Percentiles rank a stretch among this genome's conserved stretches.
Evolutionary conservation across 2,329 filamentous ascomycete species (phyloP).

Genomic region (Shiraia sp.): DNA sequence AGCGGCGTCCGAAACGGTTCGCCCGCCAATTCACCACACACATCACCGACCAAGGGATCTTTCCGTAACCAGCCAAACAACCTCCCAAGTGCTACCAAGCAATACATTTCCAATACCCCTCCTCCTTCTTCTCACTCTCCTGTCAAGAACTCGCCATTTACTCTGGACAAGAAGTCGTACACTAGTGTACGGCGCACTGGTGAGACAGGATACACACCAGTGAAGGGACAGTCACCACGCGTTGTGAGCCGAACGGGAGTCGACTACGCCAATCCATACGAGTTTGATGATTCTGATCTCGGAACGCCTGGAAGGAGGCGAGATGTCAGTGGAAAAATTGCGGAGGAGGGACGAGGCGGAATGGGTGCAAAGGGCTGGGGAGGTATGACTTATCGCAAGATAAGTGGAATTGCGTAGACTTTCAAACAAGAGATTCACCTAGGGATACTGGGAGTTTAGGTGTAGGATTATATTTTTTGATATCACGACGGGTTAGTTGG

Average conservation of each 20-base stretch:
- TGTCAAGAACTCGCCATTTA: constrained; percentile 31
- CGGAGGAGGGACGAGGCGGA: constrained; percentile 67
- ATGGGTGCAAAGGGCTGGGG: constrained; percentile 26
- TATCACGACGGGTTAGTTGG: background rate
- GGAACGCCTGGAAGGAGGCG: constrained; percentile 32
- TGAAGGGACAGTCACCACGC: constrained; percentile 42
- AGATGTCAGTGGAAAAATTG: constrained; percentile 73
- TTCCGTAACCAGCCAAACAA: constrained; percentile 22
- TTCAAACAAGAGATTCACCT: constrained; percentile 2
- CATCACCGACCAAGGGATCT: constrained; percentile 27
- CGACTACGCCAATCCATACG: constrained; percentile 48
- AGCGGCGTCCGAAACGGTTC: constrained; percentile 40
- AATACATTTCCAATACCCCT: constrained; percentile 34
- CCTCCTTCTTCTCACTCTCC: constrained; percentile 10
- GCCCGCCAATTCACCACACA: constrained; percentile 24
- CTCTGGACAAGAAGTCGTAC: constrained; percentile 38
- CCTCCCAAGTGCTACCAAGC: constrained; percentile 32
- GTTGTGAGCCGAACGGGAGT: constrained; percentile 54
- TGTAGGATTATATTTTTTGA: background rate
- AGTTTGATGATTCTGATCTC: constrained; percentile 37
- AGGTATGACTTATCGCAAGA: constrained; percentile 44
- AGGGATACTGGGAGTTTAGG: constrained; percentile 3
- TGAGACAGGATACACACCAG: constrained; percentile 33
- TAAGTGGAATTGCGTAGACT: constrained; percentile 41
- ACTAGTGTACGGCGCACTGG: constrained; percentile 38